A percentile compares a stretch with the other conserved stretches of the same genome.
Evolutionary conservation across 495 filamentous ascomycete species (phyloP).

Genomic region (Aspergillus campestris): DNA sequence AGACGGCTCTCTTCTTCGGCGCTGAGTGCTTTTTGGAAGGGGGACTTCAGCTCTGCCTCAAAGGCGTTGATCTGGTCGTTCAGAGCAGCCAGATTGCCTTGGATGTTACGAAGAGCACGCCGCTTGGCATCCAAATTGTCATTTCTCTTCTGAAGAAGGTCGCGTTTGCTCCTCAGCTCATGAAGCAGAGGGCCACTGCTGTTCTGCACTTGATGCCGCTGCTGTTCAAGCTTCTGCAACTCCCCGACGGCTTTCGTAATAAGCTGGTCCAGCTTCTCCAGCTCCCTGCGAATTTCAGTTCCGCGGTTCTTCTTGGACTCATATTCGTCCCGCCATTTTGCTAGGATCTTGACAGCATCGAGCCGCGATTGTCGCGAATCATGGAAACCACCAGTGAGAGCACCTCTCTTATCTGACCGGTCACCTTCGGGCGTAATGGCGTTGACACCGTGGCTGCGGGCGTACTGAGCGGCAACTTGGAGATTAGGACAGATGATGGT

Average conservation of each 20-base stretch:
- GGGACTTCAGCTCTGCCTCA: conserved; percentile 68
- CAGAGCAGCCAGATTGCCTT: conserved; percentile 64
- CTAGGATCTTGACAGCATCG: conserved; percentile 69
- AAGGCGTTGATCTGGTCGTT: conserved; percentile 64
- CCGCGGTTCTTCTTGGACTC: conserved; percentile 55
- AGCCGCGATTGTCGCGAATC: conserved; percentile 76
- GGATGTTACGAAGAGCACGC: conserved; percentile 60
- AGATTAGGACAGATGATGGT: conserved; percentile 91
- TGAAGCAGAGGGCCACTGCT: conserved; percentile 72
- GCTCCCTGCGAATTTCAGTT: conserved; percentile 50
- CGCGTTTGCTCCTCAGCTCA: conserved; percentile 62
- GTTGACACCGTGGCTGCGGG: conserved; percentile 79
- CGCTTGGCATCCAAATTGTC: conserved; percentile 68
- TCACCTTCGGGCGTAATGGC: conserved; percentile 94
- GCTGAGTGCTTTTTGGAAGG: conserved; percentile 87
- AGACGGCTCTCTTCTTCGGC: conserved; percentile 73
- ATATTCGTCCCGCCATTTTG: conserved; percentile 64
- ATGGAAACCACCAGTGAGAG: conserved; percentile 86
- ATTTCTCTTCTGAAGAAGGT: conserved; percentile 62
- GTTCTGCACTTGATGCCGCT: conserved; percentile 65
- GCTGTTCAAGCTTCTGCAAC: conserved; percentile 74
- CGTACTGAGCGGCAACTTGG: conserved; percentile 76
- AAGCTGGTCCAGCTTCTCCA: conserved; percentile 75
- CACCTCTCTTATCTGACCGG: conserved; percentile 85
- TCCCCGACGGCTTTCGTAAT: conserved; percentile 75